Evolutionary conservation across 768 basidiomycete species (phyloP).

Genomic region (Aureoboletus auriporus): DNA sequence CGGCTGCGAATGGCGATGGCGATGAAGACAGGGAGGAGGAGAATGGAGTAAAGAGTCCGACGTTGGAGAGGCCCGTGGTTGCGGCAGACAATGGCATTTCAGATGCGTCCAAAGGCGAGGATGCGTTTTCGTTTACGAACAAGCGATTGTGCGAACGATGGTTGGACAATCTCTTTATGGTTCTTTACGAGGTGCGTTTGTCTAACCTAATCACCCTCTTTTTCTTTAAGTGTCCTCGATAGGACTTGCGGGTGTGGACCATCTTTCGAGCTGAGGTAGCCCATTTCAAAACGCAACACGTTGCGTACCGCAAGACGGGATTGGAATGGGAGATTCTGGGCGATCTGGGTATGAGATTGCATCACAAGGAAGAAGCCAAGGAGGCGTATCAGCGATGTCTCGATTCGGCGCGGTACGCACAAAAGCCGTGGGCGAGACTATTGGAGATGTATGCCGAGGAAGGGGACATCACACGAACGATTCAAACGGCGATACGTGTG

Average conservation of each 20-base stretch:
- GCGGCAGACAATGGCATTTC: slow-evolving; percentile 32
- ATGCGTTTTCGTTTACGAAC: slow-evolving; percentile 89
- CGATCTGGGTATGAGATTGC: slow-evolving; percentile 86
- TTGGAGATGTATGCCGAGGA: slow-evolving; percentile 98
- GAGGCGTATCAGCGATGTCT: slow-evolving; percentile 96
- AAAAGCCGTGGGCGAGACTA: slow-evolving; percentile 90
- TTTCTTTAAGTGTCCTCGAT: background rate
- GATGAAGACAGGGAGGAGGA: slow-evolving; percentile 22
- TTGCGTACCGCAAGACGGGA: slow-evolving; percentile 95
- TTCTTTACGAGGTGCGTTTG: slow-evolving; percentile 81
- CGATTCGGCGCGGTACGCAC: slow-evolving; percentile 78
- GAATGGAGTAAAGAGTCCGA: slow-evolving; percentile 21
- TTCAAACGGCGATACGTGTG: slow-evolving; percentile 90
- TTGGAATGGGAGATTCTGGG: slow-evolving; percentile 98
- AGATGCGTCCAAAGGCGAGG: slow-evolving; percentile 34
- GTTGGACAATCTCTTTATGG: slow-evolving; percentile 98
- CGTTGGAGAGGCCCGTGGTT: slow-evolving; percentile 40
- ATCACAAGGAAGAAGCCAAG: slow-evolving; percentile 98
- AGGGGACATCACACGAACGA: slow-evolving; percentile 83
- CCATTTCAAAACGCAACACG: slow-evolving; percentile 98
- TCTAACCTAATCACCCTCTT: background rate
- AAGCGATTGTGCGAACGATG: slow-evolving; percentile 96
- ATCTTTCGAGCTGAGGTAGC: slow-evolving; percentile 98
- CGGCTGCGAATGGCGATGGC: slow-evolving; percentile 23
- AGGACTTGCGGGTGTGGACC: slow-evolving; percentile 98